These are phyloP conservation scores for Cladosporium halotolerans DNA, from an alignment of 2,329 filamentous ascomycete genomes.

Conservation along the genomic window DNA sequence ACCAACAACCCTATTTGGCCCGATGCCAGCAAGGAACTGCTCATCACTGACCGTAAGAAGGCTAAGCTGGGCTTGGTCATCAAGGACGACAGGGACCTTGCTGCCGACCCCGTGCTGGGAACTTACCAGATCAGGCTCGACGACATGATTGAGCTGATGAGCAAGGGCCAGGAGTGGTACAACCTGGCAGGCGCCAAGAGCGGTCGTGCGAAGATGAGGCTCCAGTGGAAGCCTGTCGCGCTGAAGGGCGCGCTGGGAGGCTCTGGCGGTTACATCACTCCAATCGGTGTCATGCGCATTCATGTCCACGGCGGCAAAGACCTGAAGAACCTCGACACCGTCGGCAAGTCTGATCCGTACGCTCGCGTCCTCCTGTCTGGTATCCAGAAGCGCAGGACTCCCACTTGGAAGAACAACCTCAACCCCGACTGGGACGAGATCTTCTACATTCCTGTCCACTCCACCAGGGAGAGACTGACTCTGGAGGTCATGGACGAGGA, in stretches of 20 bases:
- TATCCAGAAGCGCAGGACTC: conserved; percentile 82
- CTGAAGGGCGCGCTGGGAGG: conserved; percentile 70
- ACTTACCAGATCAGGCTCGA: conserved; percentile 94
- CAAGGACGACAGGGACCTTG: conserved; percentile 89
- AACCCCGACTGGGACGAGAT: conserved; percentile 96
- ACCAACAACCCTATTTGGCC: conserved; percentile 98
- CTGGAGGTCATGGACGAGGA: conserved; percentile 97
- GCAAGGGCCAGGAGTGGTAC: conserved; percentile 95
- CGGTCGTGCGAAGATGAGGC: conserved; percentile 81
- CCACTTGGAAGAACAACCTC: conserved; percentile 93
- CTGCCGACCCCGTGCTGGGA: conserved; percentile 75
- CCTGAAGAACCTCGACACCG: conserved; percentile 84
- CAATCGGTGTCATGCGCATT: conserved; percentile 89
- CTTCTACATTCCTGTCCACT: conserved; percentile 87
- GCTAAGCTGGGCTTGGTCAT: conserved; percentile 86
- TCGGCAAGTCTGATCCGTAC: conserved; percentile 97
- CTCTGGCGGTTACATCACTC: conserved; percentile 83
- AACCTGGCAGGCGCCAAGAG: conserved; percentile 73
- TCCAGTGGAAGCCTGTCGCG: conserved; percentile 93
- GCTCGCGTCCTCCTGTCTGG: conserved; percentile 82
- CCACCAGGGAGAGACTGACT: conserved; percentile 70
- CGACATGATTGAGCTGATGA: conserved; percentile 84
- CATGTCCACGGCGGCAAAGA: conserved; percentile 80
- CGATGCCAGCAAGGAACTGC: conserved; percentile 84
- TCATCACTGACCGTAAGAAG: conserved; percentile 87